Conservation (phyloP, 2,329 filamentous ascomycete genomes). For the Fusarium sp. region DNA sequence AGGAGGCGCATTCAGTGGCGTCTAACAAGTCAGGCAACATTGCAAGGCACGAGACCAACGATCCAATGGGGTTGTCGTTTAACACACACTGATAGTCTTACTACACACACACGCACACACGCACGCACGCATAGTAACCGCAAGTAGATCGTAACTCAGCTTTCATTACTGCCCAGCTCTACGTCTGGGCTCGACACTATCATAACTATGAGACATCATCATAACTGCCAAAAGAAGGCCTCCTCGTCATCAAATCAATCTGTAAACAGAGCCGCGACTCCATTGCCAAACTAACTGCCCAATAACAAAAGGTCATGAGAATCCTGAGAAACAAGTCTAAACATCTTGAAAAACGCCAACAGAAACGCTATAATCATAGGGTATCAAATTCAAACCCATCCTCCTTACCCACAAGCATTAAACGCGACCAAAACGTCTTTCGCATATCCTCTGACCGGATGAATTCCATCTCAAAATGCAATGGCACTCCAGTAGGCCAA, state of each 20-base stretch:
- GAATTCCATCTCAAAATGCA: conserved; percentile 13
- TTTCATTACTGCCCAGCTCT: conserved; percentile 33
- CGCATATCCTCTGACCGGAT: conserved; percentile 24
- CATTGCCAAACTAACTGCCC: conserved; percentile 35
- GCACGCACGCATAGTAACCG: not conserved
- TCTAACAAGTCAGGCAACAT: not conserved
- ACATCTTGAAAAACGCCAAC: conserved; percentile 36
- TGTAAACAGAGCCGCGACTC: conserved; percentile 44
- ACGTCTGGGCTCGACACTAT: conserved; percentile 19
- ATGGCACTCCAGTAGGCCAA: conserved; percentile 11
- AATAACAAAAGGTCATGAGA: conserved; percentile 30
- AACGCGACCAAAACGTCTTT: conserved; percentile 30
- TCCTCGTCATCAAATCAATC: conserved; percentile 45
- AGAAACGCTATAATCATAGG: conserved; percentile 38
- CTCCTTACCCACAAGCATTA: conserved; percentile 32
- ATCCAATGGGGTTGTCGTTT: not conserved
- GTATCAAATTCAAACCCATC: conserved; percentile 49
- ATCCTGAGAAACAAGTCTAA: conserved; percentile 47
- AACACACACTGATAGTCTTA: not conserved
- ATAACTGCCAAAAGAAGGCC: conserved; percentile 23
- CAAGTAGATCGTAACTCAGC: conserved; percentile 8
- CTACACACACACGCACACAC: not conserved
- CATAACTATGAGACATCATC: conserved; percentile 32
- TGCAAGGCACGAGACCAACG: not conserved
- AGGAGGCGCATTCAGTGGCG: not conserved